Evolutionary conservation across 2,329 filamentous ascomycete genomes (phyloP), one percentile per base, ranked within the genome.

Genomic region (Albifimbria verrucaria): DNA sequence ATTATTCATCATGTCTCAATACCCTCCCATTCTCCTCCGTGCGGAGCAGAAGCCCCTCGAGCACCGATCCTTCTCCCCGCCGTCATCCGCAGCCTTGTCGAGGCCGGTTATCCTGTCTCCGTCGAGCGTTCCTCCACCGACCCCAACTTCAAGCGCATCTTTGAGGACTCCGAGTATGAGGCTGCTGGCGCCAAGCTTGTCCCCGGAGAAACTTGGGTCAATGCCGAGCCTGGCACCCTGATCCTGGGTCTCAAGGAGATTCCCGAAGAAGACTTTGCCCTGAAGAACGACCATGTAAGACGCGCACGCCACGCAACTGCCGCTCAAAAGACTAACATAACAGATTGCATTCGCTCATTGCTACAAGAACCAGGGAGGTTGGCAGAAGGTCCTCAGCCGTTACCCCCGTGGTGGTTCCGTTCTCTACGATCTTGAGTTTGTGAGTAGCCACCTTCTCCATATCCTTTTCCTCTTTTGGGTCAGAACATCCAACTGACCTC

Each of bases 401-500:
- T 97, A 92, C 70, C 81, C 88, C 24, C 81, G 84, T 22, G 91
- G 90, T 53, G 59, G 59, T 4, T 62, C 58, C 6, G 44, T 59
- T 7, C 82, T 97, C 15, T 83, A 92, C 54, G 92, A 97, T 65
- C 81, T 97, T 36, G 92, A 96, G 68, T 97, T 96, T 78, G 32
- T 39, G 11, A 39, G 32, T 12, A n/a, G n/a, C n/a, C n/a, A n/a
- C n/a, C n/a, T n/a, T n/a, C n/a, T n/a, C n/a, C n/a, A n/a, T 39
- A 39, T 39, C 32, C 26, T 39, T 12, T 12, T 39, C 32, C 32
- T 15, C 4, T 5, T 39, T n/a, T 7, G n/a, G n/a, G n/a, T 39
- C 12, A 12, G 5, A 39, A 12, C 15, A 39, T n/a, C 18, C 32
- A 5, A 15, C 32, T 39, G 32, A 39, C 32, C 18, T n/a, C 12